Evolutionary conservation across 129 eudicot species (phyloP), one percentile per base, ranked within the genome.

Genomic region (Glebionis coronaria): DNA sequence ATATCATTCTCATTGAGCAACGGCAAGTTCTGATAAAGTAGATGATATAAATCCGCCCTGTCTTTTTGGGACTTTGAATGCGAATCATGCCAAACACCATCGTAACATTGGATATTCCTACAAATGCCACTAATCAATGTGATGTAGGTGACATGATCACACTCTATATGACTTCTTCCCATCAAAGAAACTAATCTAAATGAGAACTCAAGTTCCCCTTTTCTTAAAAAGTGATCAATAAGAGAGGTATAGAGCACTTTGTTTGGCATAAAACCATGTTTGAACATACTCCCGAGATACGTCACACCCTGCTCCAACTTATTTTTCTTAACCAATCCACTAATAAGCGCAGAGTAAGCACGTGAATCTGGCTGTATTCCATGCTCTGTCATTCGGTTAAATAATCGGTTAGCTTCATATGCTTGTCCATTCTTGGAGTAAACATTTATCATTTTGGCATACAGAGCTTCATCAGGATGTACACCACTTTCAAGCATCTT

Each of bases 51-150:
- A 61, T n/a, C 64, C 51, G 83, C 90, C 76, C 76, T 61, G 38
- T 68, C 88, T 59, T 61, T 74, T 65, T 7, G 53, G 5, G 74
- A 70, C 31, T 71, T 83, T 14, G 28, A 61, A 73, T 67, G 73
- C 29, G 67, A 27, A 51, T 50, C 67, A 51, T 75, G 73, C 75
- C 77, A 52, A 65, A 21, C 76, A 44, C 82, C 81, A 0, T 59
- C 44, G 56, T 75, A 44, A 57, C 31, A 45, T 69, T 63, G 74
- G 25, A 82, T 64, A 61, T 79, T 81, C 55, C 81, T 81, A 35
- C 73, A 87, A 46, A 82, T 61, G 59, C 90, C 95, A 82, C 88
- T 84, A 21, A 87, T 72, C 68, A 82, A 66, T 21, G 85, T 79
- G 69, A 84, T 76, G 70, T 77, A 77, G 14, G 83, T 81, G 47